Conservation (phyloP, 345 rosid genomes). For the Linum lewisii region DNA sequence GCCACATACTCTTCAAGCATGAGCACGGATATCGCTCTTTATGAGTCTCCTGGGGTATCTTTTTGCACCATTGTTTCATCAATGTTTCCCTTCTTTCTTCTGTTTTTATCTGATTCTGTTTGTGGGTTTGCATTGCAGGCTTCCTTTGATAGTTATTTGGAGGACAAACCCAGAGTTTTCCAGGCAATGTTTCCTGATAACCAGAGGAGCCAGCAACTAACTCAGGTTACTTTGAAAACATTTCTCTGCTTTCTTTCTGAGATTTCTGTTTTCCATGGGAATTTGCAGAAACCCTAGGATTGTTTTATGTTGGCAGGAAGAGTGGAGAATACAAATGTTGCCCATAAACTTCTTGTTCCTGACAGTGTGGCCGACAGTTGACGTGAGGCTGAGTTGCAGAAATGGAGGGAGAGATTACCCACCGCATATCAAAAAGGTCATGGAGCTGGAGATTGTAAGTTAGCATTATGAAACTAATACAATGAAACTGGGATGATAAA, state of each 20-base stretch:
- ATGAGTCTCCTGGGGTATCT: constrained; percentile 74
- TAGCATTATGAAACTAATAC: neutral
- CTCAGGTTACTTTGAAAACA: constrained; percentile 32
- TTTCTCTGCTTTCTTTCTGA: neutral
- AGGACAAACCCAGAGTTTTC: constrained; percentile 69
- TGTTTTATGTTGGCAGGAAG: constrained; percentile 34
- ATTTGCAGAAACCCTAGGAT: neutral
- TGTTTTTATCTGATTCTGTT: neutral
- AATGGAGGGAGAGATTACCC: constrained; percentile 64
- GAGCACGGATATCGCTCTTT: constrained; percentile 66
- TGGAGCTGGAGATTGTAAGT: constrained; percentile 72
- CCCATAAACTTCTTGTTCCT: constrained; percentile 63
- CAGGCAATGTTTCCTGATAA: constrained; percentile 74
- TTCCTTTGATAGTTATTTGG: constrained; percentile 72
- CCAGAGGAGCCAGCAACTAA: constrained; percentile 49
- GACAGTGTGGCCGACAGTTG: constrained; percentile 70
- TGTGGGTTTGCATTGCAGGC: constrained; percentile 36
- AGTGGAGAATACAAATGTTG: constrained; percentile 87
- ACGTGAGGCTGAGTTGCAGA: constrained; percentile 69
- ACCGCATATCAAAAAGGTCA: constrained; percentile 46
- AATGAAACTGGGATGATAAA: no score
- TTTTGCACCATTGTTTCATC: neutral
- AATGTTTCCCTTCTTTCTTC: neutral
- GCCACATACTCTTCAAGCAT: constrained; percentile 57
- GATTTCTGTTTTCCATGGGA: neutral